Conservation (phyloP, 768 basidiomycete genomes). For the Russula sp. region DNA sequence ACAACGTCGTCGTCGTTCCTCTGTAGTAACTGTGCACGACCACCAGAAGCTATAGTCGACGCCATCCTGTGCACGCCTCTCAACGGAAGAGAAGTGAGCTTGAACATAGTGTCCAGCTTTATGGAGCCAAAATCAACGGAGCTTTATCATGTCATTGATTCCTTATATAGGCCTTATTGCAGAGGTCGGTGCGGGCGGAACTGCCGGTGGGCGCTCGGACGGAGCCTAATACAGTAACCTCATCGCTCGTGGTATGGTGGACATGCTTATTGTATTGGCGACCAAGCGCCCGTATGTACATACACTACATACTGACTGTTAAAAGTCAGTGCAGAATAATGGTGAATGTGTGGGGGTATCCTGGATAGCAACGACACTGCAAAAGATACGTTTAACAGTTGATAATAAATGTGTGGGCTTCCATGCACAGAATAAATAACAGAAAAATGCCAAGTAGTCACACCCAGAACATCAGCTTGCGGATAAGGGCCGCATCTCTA, state of each 20-base stretch:
- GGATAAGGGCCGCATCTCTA: slow-evolving; percentile 29
- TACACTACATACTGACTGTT: slow-evolving; percentile 1
- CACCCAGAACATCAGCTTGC: slow-evolving; percentile 30
- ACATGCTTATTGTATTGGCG: slow-evolving; percentile 2
- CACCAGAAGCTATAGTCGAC: slow-evolving; percentile 31
- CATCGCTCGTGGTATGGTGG: not conserved
- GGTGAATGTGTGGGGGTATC: slow-evolving; percentile 16
- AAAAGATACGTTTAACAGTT: slow-evolving; percentile 4
- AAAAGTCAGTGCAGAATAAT: not conserved
- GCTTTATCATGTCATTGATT: not conserved
- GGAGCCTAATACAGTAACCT: not conserved
- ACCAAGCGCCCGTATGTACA: slow-evolving; percentile 2
- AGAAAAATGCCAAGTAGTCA: slow-evolving; percentile 4
- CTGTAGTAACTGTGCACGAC: slow-evolving; percentile 48
- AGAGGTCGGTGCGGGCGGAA: not conserved
- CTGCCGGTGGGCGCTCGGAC: not conserved
- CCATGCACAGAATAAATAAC: slow-evolving; percentile 4
- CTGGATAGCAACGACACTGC: slow-evolving; percentile 7
- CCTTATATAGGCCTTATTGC: too few species aligned
- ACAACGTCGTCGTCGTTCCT: slow-evolving; percentile 82
- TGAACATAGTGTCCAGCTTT: not conserved
- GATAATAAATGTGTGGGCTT: slow-evolving; percentile 15
- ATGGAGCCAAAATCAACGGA: not conserved
- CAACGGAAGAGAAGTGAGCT: not conserved
- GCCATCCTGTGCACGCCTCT: slow-evolving; percentile 9